Evolutionary conservation across 2,329 filamentous ascomycete species (phyloP).

Genomic region (Chrysoporthe deuterocubensis): DNA sequence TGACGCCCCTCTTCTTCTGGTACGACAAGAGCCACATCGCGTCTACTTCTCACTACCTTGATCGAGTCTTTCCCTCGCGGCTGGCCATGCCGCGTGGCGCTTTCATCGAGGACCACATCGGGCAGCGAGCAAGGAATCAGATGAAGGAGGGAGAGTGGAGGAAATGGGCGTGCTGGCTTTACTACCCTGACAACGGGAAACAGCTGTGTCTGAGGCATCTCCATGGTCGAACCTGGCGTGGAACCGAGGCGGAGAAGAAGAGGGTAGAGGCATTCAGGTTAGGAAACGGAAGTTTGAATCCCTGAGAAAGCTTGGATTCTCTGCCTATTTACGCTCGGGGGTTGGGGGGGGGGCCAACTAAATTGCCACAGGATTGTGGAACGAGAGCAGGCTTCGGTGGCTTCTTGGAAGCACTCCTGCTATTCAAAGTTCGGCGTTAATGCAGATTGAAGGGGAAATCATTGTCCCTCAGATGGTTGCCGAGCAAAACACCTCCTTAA

Average conservation of each 20-base stretch:
- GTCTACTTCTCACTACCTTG: slow-evolving; percentile 52
- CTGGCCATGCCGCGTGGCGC: slow-evolving; percentile 55
- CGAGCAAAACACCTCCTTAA: too few species aligned
- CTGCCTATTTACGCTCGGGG: background rate
- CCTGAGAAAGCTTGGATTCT: background rate
- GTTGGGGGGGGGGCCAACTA: too few species aligned
- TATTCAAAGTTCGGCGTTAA: too few species aligned
- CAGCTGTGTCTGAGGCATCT: slow-evolving; percentile 54
- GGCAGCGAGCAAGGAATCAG: slow-evolving; percentile 57
- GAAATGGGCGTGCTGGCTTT: slow-evolving; percentile 61
- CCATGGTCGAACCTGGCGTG: slow-evolving; percentile 55
- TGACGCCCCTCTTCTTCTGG: slow-evolving; percentile 63
- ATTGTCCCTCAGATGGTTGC: too few species aligned
- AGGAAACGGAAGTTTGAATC: slow-evolving; percentile 3
- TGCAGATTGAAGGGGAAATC: too few species aligned
- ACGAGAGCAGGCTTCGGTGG: too few species aligned
- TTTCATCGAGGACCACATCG: slow-evolving; percentile 61
- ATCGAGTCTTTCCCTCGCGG: slow-evolving; percentile 52
- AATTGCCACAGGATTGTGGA: too few species aligned
- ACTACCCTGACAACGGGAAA: slow-evolving; percentile 53
- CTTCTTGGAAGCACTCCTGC: too few species aligned
- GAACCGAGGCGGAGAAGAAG: slow-evolving; percentile 38
- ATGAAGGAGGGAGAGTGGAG: slow-evolving; percentile 59
- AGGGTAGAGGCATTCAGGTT: slow-evolving; percentile 14
- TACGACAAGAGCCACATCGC: slow-evolving; percentile 62